Base-by-base conservation (phyloP, 371 early-diverging fungal genomes). In the Mucor irregularis region DNA sequence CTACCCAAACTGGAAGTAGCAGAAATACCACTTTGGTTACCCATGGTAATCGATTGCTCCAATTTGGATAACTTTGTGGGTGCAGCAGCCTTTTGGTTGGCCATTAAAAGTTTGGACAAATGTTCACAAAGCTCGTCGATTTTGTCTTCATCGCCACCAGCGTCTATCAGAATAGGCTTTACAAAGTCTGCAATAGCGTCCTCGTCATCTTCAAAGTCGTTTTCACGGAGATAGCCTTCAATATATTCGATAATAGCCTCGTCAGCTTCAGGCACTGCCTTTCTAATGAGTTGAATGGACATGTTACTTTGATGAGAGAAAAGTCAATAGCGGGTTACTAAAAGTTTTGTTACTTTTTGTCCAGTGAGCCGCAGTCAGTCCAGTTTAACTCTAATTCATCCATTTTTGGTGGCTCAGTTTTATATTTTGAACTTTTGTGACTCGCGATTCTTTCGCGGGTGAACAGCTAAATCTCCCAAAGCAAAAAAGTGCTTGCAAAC, bases 171-270 rank as follows among this genome's bases (percentile, higher is more conserved):
- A 38, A 98, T 80, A 1, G 98, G 96, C 35, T 83, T 80, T 19
- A 96, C 82, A 59, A 95, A 91, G 47, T 94, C 96, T 25, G 76
- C 52, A 35, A 97, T 81, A 5, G 88, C 89, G 49, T 87, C 90
- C 34, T 84, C 82, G 21, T 81, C 82, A 62, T 91, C 94, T 51
- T 78, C 82, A 56, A 76, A 56, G 22, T 76, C 72, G 43, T 81
- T 81, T 44, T 93, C 96, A 34, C 85, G 83, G 11, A 97, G 81
- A 67, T 92, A 95, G 11, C 93, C 93, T 39, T 85, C 78, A 49
- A 93, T 78, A 65, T 91, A 93, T 30, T 91, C 90, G 43, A 90
- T 62, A 63, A 93, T 85, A 17, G 90, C 80, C 29, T 86, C 86
- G 70, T 92, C 92, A 6, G 88, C 78, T 42, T 78, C 87, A 11